These are phyloP conservation scores for Cryomyces antarcticus DNA, from an alignment of 495 filamentous ascomycete genomes.

Conservation along the genomic window DNA sequence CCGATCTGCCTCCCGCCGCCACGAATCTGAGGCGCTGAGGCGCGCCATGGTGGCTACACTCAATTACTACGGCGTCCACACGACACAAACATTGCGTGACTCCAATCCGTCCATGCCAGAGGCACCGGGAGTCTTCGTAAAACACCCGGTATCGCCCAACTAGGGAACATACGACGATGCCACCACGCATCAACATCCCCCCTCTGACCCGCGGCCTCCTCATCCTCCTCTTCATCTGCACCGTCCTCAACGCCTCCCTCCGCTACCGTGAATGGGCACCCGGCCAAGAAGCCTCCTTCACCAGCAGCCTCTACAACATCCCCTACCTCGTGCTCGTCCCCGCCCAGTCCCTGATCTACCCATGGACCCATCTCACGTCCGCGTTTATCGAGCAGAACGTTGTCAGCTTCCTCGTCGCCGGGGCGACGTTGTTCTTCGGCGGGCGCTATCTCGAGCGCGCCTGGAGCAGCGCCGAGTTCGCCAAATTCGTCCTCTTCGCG, in stretches of 20 bases:
- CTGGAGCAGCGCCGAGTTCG: slow-evolving; percentile 85
- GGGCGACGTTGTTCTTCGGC: slow-evolving; percentile 71
- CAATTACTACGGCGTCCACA: background rate
- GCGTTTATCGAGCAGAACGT: slow-evolving; percentile 87
- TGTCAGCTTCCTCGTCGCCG: slow-evolving; percentile 65
- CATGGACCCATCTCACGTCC: slow-evolving; percentile 78
- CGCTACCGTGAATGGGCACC: slow-evolving; percentile 37
- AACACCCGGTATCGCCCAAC: slow-evolving; percentile 8
- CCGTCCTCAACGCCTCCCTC: slow-evolving; percentile 60
- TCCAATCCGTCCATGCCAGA: background rate
- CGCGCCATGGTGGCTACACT: background rate
- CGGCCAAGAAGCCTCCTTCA: slow-evolving; percentile 9
- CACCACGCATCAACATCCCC: slow-evolving; percentile 75
- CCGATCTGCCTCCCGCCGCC: background rate
- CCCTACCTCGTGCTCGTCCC: slow-evolving; percentile 79
- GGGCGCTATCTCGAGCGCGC: slow-evolving; percentile 90
- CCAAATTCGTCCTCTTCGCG: slow-evolving; percentile 66
- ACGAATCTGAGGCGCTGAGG: background rate
- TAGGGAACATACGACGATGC: slow-evolving; percentile 30
- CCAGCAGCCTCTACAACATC: slow-evolving; percentile 32
- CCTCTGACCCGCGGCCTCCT: slow-evolving; percentile 74
- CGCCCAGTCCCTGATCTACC: slow-evolving; percentile 53
- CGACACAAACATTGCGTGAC: background rate
- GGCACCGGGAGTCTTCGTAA: slow-evolving; percentile 9
- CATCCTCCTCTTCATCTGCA: slow-evolving; percentile 49